Evolutionary conservation across 352 stramenopile species (phyloP).

Genomic region (Phytophthora ohioensis): DNA sequence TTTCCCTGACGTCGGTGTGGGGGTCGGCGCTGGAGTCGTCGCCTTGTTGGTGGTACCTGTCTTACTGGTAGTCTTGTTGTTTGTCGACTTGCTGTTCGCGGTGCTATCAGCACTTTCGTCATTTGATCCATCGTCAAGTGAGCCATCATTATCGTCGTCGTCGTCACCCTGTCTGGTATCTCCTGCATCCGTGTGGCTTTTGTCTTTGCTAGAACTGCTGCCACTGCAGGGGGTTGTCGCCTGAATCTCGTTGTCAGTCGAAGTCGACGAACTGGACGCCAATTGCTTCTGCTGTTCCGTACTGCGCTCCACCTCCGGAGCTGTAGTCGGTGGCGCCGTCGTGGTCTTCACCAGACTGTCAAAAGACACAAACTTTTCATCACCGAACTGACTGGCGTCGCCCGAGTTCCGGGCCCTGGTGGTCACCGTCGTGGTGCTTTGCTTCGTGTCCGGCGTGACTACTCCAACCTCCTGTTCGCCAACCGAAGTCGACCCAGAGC

Average conservation of each 20-base stretch:
- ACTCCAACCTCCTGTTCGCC: slow-evolving; percentile 18
- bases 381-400: slow-evolving; percentile 5
- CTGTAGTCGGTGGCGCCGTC: not conserved
- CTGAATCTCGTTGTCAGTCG: slow-evolving; percentile 5
- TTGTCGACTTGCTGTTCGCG: slow-evolving; percentile 20
- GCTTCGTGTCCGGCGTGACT: slow-evolving; percentile 26
- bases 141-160: slow-evolving; percentile 6
- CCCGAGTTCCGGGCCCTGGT: slow-evolving; percentile 18
- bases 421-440: slow-evolving; percentile 22
- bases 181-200: not conserved
- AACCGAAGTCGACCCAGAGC: not conserved
- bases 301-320: not conserved
- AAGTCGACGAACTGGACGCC: not conserved
- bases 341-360: slow-evolving; percentile 22
- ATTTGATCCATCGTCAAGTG: slow-evolving; percentile 3
- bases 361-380: slow-evolving; percentile 35
- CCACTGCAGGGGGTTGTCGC: not conserved
- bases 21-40: not conserved
- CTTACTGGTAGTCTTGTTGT: slow-evolving; percentile 11
- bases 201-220: not conserved
- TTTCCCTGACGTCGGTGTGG: slow-evolving; percentile 7
- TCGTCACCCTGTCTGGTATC: slow-evolving; percentile 12
- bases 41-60: slow-evolving; percentile 10
- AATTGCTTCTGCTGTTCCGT: not conserved
- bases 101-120: slow-evolving; percentile 15